Conservation (phyloP, 2,329 filamentous ascomycete genomes). For the Aureobasidium sp. region DNA sequence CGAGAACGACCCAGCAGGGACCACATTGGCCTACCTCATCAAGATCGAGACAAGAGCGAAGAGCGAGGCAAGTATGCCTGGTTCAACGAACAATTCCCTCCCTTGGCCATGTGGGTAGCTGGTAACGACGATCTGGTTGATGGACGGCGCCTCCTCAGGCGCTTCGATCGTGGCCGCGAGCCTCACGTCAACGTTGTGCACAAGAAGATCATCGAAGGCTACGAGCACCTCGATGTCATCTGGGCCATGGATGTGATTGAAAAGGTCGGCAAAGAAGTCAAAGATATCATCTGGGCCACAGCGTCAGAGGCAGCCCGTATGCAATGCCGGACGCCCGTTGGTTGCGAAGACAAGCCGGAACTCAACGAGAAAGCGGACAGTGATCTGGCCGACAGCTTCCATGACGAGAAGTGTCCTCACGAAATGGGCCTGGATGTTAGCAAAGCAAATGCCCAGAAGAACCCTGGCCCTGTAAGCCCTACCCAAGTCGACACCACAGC, state of each 20-base stretch:
- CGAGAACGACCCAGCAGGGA: not conserved
- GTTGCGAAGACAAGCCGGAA: slow-evolving; percentile 46
- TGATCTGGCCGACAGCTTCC: not conserved
- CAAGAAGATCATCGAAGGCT: slow-evolving; percentile 73
- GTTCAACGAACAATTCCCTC: slow-evolving; percentile 74
- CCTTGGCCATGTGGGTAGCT: slow-evolving; percentile 81
- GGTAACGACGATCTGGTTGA: slow-evolving; percentile 81
- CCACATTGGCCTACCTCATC: slow-evolving; percentile 14
- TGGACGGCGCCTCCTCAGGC: slow-evolving; percentile 62
- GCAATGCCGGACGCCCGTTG: slow-evolving; percentile 56
- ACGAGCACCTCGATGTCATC: slow-evolving; percentile 90
- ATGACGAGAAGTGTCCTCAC: not conserved
- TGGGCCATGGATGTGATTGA: slow-evolving; percentile 89
- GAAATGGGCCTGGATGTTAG: not conserved
- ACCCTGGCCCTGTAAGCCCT: slow-evolving; percentile 13
- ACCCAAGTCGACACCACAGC: slow-evolving; percentile 18
- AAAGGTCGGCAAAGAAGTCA: slow-evolving; percentile 73
- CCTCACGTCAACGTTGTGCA: slow-evolving; percentile 76
- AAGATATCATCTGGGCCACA: slow-evolving; percentile 79
- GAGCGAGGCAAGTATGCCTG: slow-evolving; percentile 52
- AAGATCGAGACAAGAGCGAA: slow-evolving; percentile 25
- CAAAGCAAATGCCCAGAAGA: not conserved
- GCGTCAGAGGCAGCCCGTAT: slow-evolving; percentile 48
- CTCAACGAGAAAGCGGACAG: not conserved
- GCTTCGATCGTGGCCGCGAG: slow-evolving; percentile 71